Evolutionary conservation across 306 rosid species (phyloP).

Genomic region (Cercis canadensis): DNA sequence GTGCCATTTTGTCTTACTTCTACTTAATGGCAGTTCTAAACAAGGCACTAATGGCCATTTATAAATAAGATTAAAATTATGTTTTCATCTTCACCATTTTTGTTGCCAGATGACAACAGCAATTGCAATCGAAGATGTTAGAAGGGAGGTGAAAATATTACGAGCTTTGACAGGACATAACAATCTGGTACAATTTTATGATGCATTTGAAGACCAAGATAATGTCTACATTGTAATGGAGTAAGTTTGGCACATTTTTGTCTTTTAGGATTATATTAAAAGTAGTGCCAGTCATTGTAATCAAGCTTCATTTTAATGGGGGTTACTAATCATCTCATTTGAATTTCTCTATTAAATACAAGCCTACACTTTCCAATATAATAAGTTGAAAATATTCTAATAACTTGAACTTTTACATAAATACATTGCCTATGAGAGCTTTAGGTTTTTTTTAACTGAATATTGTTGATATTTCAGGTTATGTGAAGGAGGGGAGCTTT

Average conservation of each 20-base stretch:
- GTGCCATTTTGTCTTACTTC: slow-evolving; percentile 24
- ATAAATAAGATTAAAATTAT: slow-evolving; percentile 7
- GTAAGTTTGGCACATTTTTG: slow-evolving; percentile 61
- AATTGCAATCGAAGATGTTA: slow-evolving; percentile 95
- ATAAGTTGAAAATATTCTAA: neutral
- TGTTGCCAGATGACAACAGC: slow-evolving; percentile 91
- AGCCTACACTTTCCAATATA: neutral
- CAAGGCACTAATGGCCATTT: neutral
- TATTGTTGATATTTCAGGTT: slow-evolving; percentile 68
- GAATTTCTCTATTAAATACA: slow-evolving; percentile 2
- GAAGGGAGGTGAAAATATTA: slow-evolving; percentile 97
- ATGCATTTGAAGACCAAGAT: slow-evolving; percentile 93
- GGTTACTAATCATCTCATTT: neutral
- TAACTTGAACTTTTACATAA: neutral
- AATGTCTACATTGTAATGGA: slow-evolving; percentile 99
- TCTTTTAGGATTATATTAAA: slow-evolving; percentile 15
- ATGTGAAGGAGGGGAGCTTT: slow-evolving; percentile 99
- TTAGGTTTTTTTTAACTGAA: slow-evolving; percentile 12
- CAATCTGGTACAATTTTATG: slow-evolving; percentile 85
- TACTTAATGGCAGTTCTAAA: slow-evolving; percentile 7
- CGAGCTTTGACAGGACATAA: slow-evolving; percentile 89
- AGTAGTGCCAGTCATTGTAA: slow-evolving; percentile 14
- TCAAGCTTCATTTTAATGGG: slow-evolving; percentile 3
- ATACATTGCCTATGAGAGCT: slow-evolving; percentile 12
- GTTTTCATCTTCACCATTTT: slow-evolving; percentile 35